Evolutionary conservation across 306 rosid species (phyloP), one percentile per base, ranked within the genome.

Genomic region (Lathyrus oleraceus): DNA sequence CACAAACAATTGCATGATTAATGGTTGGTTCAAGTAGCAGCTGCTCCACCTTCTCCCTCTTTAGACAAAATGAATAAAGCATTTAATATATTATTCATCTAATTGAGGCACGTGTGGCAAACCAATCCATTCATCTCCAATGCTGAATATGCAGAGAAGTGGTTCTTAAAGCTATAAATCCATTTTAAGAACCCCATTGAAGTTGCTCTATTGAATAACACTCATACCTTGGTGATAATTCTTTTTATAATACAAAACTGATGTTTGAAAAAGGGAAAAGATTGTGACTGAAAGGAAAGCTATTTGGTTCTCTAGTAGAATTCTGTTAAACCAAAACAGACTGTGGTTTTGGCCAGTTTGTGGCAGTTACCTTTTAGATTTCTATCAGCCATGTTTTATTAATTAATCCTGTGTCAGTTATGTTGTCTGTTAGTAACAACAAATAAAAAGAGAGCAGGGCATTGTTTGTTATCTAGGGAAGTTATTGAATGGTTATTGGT

Each of bases 11-110:
- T 60, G 88, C 81, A 12, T 87, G 87, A 58, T 70, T 71, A 53
- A 69, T 25, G 40, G 80, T 69, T 53, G 86, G 75, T 75, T 82
- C 90, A 13, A 73, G 81, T 25, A 88, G 71, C 77, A 90, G 71
- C 63, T 81, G 81, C 72, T 87, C 85, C 53, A 90, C 98, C 83
- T 61, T 93, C 88, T 85, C 96, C 67, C 81, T 84, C 98, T 93
- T 85, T 0, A 76, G 39, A 76, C 65, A 69, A 68, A 71, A 76
- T 21, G 21, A 76, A 58, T 32, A 44, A 52, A 60, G 5, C 32
- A 59, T 17, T 51, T 54, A 74, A 51, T 56, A 68, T 5, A 23
- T 57, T 14, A 51, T 28, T 45, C 62, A 30, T 58, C 47, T 23
- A 74, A 21, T 32, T 54, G 13, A 12, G 61, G 38, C 61, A 54